Base-by-base conservation (phyloP, 192 early-diverging fungal genomes). In the Gonapodya sp. region DNA sequence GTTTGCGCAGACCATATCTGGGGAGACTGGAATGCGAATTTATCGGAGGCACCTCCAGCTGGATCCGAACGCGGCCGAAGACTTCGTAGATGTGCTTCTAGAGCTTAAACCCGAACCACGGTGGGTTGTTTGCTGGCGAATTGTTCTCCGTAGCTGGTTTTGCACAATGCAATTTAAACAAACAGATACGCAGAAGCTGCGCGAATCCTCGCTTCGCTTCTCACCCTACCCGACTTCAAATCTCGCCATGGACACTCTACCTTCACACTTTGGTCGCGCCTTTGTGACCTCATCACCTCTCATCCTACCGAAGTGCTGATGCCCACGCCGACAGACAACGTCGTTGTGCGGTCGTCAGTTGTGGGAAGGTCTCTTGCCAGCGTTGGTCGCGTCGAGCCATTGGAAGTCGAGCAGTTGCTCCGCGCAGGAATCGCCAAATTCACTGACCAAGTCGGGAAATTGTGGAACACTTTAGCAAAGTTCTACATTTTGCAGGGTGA, bases 1-100 rank as follows among this genome's bases (percentile, higher is more conserved):
- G 80, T 96, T 96, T 86, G 94, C 94, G 14, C 85, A 89, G 46
- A 81, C 84, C 30, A 88, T 93, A 31, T 93, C 96, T 16, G 96
- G 96, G 0, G 92, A 94, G 80, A 94, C 94, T 0, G 93, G 93
- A 0, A 88, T 95, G 30, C 86, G 93, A 35, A 88, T 98, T 73
- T 95, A 93, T 84, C 85, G 91, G 73, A 83, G 98, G 78, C 96
- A 95, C 82, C 75, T 98, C 78, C 93, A 95, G 87, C 87, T 97
- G 79, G 92, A 96, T 83, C 94, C 96, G 14, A 88, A 91, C 34
- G 89, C 87, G 79, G 88, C 92, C 30, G 96, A 95, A 83, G 88
- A 88, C 34, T 95, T 89, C 73, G 89, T 97, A 2, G 89, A 92
- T 18, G 85, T 93, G 18, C 86, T 97, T 78, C 83, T 95, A 1